phyloP scores from a whole-genome alignment of 345 rosid species.

The Syzygium oleosum region DNA sequence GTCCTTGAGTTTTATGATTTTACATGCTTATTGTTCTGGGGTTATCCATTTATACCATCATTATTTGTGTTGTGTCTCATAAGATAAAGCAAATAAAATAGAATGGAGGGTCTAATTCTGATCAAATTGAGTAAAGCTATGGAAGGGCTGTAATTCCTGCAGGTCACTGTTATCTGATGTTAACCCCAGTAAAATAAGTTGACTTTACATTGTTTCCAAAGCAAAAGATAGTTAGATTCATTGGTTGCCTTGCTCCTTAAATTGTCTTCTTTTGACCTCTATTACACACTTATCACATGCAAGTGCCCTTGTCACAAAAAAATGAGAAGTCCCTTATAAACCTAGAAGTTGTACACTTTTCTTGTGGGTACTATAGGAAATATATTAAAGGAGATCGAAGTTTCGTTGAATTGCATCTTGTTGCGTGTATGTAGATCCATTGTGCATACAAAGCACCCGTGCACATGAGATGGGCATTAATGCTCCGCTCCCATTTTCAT shows the following conservation, averaged over 20 bases:
- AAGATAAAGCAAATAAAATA: not conserved
- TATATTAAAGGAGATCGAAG: not conserved
- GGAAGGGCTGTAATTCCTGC: not conserved
- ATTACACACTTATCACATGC: not conserved
- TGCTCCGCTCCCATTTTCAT: not conserved
- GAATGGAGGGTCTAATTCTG: not conserved
- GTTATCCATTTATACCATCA: not conserved
- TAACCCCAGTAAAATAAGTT: not conserved
- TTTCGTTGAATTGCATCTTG: not conserved
- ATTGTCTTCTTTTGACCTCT: not conserved
- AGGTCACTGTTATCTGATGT: not conserved
- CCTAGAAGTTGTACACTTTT: not conserved
- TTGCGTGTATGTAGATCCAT: not conserved
- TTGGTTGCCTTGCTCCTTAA: not conserved
- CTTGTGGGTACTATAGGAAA: not conserved
- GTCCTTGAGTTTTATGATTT: not conserved
- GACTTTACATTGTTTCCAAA: not conserved
- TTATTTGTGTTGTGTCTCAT: not conserved
- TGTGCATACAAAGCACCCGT: not conserved
- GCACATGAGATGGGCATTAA: not conserved
- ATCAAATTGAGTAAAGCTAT: not conserved
- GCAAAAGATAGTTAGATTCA: not conserved
- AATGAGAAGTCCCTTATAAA: not conserved
- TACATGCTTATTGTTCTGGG: not conserved
- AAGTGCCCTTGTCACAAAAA: not conserved